Percentiles rank a stretch among this genome's conserved stretches.
Conservation (phyloP, 2,329 filamentous ascomycete species). For the Xenosphaeropsis pyriputrescens region DNA sequence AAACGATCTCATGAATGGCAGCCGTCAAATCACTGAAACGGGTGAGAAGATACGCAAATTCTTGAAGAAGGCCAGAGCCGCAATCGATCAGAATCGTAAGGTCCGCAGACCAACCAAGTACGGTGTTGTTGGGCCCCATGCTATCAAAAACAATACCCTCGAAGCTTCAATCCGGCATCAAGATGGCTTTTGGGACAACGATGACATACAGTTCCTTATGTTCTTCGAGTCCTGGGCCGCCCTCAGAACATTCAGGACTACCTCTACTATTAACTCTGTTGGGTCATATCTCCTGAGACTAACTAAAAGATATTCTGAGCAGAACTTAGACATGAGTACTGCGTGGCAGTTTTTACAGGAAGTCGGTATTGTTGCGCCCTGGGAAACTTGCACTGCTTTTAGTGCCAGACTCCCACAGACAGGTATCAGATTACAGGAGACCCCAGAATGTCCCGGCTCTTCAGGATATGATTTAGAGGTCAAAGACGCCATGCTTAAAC, state of each 20-base stretch:
- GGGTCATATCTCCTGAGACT: conserved; percentile 51
- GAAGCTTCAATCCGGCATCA: conserved; percentile 3
- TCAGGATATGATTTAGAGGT: conserved; percentile 24
- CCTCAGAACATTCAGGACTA: conserved; percentile 33
- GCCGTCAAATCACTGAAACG: conserved; percentile 4
- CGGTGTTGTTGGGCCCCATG: conserved; percentile 30
- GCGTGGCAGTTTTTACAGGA: conserved; percentile 62
- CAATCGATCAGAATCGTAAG: conserved; percentile 36
- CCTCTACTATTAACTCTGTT: conserved; percentile 40
- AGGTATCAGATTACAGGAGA: conserved; percentile 13
- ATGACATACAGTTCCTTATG: conserved; percentile 23
- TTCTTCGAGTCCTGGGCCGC: conserved; percentile 59
- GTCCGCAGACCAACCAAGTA: conserved; percentile 31
- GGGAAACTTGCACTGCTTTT: conserved; percentile 54
- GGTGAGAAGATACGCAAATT: conserved; percentile 13
- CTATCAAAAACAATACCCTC: conserved; percentile 6
- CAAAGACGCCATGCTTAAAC: conserved; percentile 30
- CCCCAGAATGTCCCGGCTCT: too few species aligned
- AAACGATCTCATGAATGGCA: conserved; percentile 32
- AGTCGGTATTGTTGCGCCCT: conserved; percentile 54
- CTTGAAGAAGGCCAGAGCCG: conserved; percentile 28
- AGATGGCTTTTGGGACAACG: neutral
- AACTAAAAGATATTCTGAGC: conserved; percentile 41
- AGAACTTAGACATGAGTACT: conserved; percentile 27
- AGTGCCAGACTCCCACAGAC: conserved; percentile 37